These are phyloP conservation scores for Cyclotella choctawhatcheeana DNA, from an alignment of 108 stramenopile genomes.

Conservation along the genomic window DNA sequence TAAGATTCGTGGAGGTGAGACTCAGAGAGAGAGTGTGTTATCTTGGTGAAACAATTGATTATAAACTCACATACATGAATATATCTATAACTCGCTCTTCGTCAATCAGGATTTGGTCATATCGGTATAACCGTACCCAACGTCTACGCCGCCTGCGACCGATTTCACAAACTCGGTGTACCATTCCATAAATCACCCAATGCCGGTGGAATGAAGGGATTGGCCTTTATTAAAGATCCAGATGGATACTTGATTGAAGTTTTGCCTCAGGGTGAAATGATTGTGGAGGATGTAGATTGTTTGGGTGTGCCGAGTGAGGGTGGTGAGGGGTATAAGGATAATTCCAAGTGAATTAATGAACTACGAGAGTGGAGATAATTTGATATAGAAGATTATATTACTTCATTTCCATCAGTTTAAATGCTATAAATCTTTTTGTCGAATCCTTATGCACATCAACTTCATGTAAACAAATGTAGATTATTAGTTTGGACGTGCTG, in stretches of 20 bases:
- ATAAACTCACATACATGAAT: too few relatives aligned
- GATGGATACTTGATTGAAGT: constrained; percentile 60
- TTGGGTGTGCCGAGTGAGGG: constrained; percentile 58
- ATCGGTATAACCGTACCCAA: constrained; percentile 58
- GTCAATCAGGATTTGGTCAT: constrained; percentile 56
- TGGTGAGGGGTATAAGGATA: constrained; percentile 74
- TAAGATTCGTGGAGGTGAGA: constrained; percentile 43
- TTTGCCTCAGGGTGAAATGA: constrained; percentile 55
- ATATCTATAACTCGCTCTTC: too few relatives aligned
- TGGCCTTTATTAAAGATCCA: constrained; percentile 61
- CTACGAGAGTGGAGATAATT: too few relatives aligned
- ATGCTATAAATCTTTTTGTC: too few relatives aligned
- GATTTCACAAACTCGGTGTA: constrained; percentile 39
- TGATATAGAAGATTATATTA: too few relatives aligned
- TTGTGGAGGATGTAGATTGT: constrained; percentile 62
- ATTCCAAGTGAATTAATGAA: constrained; percentile 57
- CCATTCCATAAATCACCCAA: constrained; percentile 56
- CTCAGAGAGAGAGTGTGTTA: too few relatives aligned
- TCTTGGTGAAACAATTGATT: too few relatives aligned
- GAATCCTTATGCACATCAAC: too few relatives aligned
- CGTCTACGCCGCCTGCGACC: constrained; percentile 52
- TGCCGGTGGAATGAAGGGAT: constrained; percentile 57
- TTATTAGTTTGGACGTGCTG: too few relatives aligned
- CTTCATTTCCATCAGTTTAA: too few relatives aligned
- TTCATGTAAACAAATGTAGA: too few relatives aligned